These are phyloP conservation scores for Spiromastix sp. DNA, from an alignment of 2,329 filamentous ascomycete genomes.

Conservation along the genomic window DNA sequence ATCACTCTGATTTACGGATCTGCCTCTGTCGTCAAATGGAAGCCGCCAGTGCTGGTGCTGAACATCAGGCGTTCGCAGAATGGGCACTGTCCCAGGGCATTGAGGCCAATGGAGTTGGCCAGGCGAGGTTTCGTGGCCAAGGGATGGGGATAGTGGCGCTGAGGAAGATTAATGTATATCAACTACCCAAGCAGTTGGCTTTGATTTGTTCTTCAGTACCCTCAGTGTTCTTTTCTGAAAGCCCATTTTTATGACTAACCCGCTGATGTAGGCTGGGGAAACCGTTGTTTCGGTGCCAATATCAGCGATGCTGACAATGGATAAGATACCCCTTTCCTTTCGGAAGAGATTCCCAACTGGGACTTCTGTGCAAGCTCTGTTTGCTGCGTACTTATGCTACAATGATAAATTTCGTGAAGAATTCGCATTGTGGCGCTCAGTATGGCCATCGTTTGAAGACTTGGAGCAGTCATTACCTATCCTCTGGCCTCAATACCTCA, in stretches of 20 bases:
- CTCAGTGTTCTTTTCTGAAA: conserved; percentile 3
- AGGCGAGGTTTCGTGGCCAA: conserved; percentile 57
- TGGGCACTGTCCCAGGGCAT: conserved; percentile 62
- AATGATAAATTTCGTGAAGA: conserved; percentile 35
- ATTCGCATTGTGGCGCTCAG: conserved; percentile 47
- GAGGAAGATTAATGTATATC: conserved; percentile 51
- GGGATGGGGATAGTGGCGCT: conserved; percentile 71
- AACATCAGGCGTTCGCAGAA: conserved; percentile 46
- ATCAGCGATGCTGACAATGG: conserved; percentile 52
- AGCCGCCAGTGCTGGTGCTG: conserved; percentile 25
- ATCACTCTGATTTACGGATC: too few species aligned
- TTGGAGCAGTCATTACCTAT: conserved; percentile 50
- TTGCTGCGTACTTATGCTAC: conserved; percentile 56
- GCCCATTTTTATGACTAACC: not conserved
- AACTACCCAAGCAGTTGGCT: conserved; percentile 1
- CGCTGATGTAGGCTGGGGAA: conserved; percentile 42
- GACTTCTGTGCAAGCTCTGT: conserved; percentile 57
- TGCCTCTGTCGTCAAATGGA: too few species aligned
- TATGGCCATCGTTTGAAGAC: conserved; percentile 52
- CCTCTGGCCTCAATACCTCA: conserved; percentile 38
- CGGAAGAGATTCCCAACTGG: conserved; percentile 41
- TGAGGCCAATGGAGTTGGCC: conserved; percentile 54
- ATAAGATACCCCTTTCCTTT: conserved; percentile 47
- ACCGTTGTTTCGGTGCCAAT: conserved; percentile 56
- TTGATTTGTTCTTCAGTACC: conserved; percentile 2